Percentiles rank a stretch among this genome's conserved stretches.
These are phyloP conservation scores for Nicotiana benthamiana DNA, from an alignment of 257 asterid genomes.

Conservation along the genomic window DNA sequence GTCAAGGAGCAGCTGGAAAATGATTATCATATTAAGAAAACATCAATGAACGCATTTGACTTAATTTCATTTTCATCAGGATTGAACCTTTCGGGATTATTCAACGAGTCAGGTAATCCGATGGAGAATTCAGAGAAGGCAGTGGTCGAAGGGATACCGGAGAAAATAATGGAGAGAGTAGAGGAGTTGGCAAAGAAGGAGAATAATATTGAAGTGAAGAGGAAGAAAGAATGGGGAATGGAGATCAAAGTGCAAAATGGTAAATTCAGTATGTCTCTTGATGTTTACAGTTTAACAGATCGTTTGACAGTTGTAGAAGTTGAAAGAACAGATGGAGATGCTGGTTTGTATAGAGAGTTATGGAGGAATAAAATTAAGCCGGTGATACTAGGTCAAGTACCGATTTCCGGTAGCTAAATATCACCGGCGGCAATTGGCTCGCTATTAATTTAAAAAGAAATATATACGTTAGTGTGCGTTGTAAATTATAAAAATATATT, in stretches of 20 bases:
- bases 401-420: constrained; percentile 8
- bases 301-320: constrained; percentile 34
- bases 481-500: not conserved
- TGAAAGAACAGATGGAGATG: constrained; percentile 22
- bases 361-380: constrained; percentile 44
- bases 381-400: constrained; percentile 9
- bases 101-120: constrained; percentile 12
- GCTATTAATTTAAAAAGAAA: too few relatives aligned
- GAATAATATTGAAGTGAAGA: constrained; percentile 20
- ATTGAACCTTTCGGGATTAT: constrained; percentile 28
- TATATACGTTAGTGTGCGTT: not conserved
- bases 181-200: constrained; percentile 26
- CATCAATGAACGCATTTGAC: constrained; percentile 36
- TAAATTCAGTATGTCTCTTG: constrained; percentile 19
- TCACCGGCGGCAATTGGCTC: not conserved
- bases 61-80: constrained; percentile 42
- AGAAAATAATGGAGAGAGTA: constrained; percentile 23
- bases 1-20: not conserved
- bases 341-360: constrained; percentile 11
- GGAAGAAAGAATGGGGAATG: constrained; percentile 34
- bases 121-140: constrained; percentile 27
- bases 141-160: constrained; percentile 27
- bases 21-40: not conserved
- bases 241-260: constrained; percentile 39
- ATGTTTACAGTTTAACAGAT: constrained; percentile 32